Evolutionary conservation across 208 protist genomes (phyloP).

Genomic region (Acanthamoeba lenticulata): DNA sequence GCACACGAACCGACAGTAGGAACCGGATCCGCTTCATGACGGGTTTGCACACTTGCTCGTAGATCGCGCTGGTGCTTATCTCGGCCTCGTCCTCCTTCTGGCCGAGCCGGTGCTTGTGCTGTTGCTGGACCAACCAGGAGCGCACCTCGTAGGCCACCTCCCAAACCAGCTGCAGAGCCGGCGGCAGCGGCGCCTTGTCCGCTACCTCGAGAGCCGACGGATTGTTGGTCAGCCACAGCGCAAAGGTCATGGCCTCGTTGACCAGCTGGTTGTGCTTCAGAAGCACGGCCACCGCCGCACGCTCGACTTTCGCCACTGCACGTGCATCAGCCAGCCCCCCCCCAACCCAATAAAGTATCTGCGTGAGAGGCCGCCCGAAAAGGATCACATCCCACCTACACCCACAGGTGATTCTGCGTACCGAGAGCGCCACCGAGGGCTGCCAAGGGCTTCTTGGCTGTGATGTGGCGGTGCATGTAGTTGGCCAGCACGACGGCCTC

Average conservation of each 20-base stretch:
- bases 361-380: too few species aligned
- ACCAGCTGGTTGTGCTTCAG: conserved; percentile 61
- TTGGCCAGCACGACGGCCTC: conserved; percentile 17
- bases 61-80: background rate
- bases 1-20: conserved; percentile 12
- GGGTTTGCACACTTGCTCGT: conserved; percentile 13
- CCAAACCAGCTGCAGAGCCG: conserved; percentile 41
- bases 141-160: conserved; percentile 65
- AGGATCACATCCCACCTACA: too few species aligned
- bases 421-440: conserved; percentile 7
- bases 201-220: background rate
- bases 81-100: background rate
- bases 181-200: conserved; percentile 7
- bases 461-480: conserved; percentile 58
- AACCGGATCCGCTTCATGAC: conserved; percentile 41
- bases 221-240: conserved; percentile 46
- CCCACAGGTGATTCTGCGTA: background rate
- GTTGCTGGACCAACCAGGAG: conserved; percentile 9
- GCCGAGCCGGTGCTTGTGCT: conserved; percentile 12
- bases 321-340: background rate
- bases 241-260: conserved; percentile 69
- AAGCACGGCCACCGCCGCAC: conserved; percentile 9
- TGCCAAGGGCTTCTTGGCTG: conserved; percentile 57
- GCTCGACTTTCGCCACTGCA: conserved; percentile 49
- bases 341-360: too few species aligned